phyloP scores from a whole-genome alignment of 2,329 filamentous ascomycete genomes.

The Verticillium isaacii region DNA sequence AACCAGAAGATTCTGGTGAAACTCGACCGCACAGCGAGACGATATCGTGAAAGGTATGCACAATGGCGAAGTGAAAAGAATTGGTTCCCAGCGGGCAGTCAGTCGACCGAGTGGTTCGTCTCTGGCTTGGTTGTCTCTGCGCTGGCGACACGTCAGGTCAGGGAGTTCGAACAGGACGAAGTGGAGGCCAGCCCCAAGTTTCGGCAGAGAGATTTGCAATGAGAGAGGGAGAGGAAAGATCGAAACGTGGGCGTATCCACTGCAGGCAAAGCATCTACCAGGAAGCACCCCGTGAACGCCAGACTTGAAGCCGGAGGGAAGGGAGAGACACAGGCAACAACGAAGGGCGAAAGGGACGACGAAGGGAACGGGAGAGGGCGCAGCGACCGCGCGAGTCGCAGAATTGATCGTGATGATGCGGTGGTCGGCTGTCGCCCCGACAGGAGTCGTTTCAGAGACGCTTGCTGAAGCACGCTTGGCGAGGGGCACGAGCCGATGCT shows the following conservation, averaged over 20 bases:
- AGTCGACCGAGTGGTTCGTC: neutral
- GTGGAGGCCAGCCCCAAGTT: neutral
- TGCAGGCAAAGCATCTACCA: neutral
- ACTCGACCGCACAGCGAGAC: neutral
- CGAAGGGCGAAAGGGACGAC: neutral
- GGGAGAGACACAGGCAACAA: neutral
- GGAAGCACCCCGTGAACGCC: neutral
- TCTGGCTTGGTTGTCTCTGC: neutral
- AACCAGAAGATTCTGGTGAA: neutral
- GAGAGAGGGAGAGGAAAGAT: neutral
- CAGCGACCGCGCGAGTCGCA: neutral
- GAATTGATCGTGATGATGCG: slow-evolving; percentile 54
- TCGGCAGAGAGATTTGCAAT: neutral
- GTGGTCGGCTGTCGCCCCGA: slow-evolving; percentile 51
- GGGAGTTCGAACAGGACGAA: neutral
- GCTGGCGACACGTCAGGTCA: neutral
- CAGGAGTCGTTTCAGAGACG: slow-evolving; percentile 15
- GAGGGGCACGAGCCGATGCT: neutral
- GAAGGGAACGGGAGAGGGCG: neutral
- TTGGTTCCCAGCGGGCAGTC: neutral
- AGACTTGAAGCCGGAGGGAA: neutral
- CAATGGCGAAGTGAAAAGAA: neutral
- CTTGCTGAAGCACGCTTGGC: neutral
- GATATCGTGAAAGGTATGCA: neutral
- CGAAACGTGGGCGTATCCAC: neutral